Conservation (phyloP, 2,329 filamentous ascomycete genomes). For the Penicillium frequentans region DNA sequence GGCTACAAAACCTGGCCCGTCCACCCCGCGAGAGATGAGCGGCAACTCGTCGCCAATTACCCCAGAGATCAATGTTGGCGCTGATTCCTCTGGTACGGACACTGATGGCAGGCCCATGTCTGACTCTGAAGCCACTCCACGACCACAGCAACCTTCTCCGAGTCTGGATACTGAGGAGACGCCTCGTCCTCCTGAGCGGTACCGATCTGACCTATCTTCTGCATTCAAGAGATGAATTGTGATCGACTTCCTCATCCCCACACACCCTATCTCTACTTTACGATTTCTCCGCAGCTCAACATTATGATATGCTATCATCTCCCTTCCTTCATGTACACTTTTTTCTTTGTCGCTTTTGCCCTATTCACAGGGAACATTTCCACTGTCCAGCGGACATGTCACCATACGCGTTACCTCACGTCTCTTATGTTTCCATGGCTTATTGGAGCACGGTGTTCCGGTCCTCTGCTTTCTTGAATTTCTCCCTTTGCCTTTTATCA, state of each 20-base stretch:
- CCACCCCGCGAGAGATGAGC: constrained; percentile 28
- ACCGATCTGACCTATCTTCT: constrained; percentile 12
- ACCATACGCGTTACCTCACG: constrained; percentile 18
- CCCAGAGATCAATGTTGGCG: constrained; percentile 14
- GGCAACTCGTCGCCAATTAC: constrained; percentile 20
- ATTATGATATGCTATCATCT: constrained; percentile 5
- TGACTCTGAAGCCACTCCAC: constrained; percentile 36
- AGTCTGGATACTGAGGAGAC: constrained; percentile 26
- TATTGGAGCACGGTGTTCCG: constrained; percentile 21
- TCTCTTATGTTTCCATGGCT: constrained; percentile 26
- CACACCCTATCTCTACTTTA: background rate
- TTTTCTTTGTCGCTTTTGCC: constrained; percentile 7
- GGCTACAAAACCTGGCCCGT: constrained; percentile 25
- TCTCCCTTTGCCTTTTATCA: background rate
- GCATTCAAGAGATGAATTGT: constrained; percentile 1
- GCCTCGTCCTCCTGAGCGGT: constrained; percentile 25
- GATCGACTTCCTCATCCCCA: background rate
- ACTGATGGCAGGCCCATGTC: constrained; percentile 22
- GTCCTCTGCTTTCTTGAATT: constrained; percentile 1
- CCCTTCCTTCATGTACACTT: constrained; percentile 18
- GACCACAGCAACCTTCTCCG: constrained; percentile 32
- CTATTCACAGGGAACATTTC: background rate
- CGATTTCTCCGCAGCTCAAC: constrained; percentile 3
- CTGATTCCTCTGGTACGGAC: constrained; percentile 16
- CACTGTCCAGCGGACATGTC: constrained; percentile 17